Evolutionary conservation across 1,284 basidiomycete species (phyloP), one percentile per base, ranked within the genome.

Genomic region (Boletellus deceptivus): DNA sequence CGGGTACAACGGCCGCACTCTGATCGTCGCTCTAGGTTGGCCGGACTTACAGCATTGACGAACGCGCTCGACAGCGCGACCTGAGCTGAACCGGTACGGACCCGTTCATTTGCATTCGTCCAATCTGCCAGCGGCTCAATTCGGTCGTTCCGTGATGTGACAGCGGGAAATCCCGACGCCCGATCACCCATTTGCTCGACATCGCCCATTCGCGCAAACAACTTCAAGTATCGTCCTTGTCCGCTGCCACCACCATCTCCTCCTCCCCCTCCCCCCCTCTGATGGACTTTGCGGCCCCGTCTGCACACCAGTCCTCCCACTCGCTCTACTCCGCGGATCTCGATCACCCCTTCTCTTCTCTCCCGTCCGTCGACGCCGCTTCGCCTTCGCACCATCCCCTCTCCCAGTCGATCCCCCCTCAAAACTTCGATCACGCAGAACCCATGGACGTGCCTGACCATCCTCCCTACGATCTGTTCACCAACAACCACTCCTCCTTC

Each of bases 391-490:
- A 66, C 59, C 66, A 65, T 50, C 64, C 64, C 51, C 62, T 68
- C 55, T 52, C 58, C 44, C 65, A 70, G 63, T 63, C 67, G 55
- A 63, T 71, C 56, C 53, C 54, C 55, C 51, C 68, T 54, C 73
- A 72, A 52, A 61, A 64, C 57, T 74, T 70, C 56, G 73, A 76
- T 57, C 69, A 75, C 60, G 33, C 67, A 44, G 76, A 80, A 50
- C 47, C 61, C 40, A 71, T 78, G 62, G 76, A 79, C 57, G 70
- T 72, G 49, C 59, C 73, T 43, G 79, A 82, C 57, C 76, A 78
- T 48, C 64, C 75, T n/a, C 69, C 68, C 59, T 86, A 85, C 69
- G 79, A 83, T 65, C 69, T 86, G 49, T 86, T 86, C 67, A 73
- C 76, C 53, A 74, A 72, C 60, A 70, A 74, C 34, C 62, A 69